Evolutionary conservation across 2,329 filamentous ascomycete species (phyloP), one percentile per base, ranked within the genome.

Genomic region (Ceratocystis cubensis): DNA sequence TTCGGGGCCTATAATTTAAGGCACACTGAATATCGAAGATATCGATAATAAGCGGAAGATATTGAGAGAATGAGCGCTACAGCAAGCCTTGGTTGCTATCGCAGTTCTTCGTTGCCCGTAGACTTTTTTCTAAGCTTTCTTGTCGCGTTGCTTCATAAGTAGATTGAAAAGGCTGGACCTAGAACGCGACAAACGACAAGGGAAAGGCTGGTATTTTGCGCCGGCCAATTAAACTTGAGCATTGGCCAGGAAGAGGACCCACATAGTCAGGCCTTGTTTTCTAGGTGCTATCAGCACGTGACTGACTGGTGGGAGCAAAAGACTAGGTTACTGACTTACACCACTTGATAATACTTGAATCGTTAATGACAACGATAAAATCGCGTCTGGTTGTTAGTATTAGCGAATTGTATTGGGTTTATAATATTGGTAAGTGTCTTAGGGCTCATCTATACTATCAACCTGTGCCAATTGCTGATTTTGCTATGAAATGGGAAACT

Each of bases 151-250:
- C 62, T 61, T 22, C 20, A 33, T 3, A 17, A 28, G 44, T 25
- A 64, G 61, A 67, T 48, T 25, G 25, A 66, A 37, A 67, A 67
- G 62, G 66, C 61, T 63, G 50, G 63, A 37, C 25, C 50, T 17
- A 10, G 41, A 67, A 67, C 66, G 66, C 66, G 66, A 67, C 66
- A 65, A 65, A 57, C 25, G 63, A 61, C 28, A 30, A 45, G 56
- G 50, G 66, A 65, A 65, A 67, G 66, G 66, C 66, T 67, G 66
- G 48, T 62, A 53, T 13, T 61, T 63, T 67, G 66, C 66, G 63
- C 63, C 57, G 45, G 46, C 66, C 66, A 67, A 67, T 67, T 22
- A 65, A 65, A 67, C 48, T 41, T 50, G 3, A 5, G 7, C 41
- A 65, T 53, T 67, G 41, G 56, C 25, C 2, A 15, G 44, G 20